Evolutionary conservation across 2,329 filamentous ascomycete species (phyloP).

Genomic region (Diaporthe sp.): DNA sequence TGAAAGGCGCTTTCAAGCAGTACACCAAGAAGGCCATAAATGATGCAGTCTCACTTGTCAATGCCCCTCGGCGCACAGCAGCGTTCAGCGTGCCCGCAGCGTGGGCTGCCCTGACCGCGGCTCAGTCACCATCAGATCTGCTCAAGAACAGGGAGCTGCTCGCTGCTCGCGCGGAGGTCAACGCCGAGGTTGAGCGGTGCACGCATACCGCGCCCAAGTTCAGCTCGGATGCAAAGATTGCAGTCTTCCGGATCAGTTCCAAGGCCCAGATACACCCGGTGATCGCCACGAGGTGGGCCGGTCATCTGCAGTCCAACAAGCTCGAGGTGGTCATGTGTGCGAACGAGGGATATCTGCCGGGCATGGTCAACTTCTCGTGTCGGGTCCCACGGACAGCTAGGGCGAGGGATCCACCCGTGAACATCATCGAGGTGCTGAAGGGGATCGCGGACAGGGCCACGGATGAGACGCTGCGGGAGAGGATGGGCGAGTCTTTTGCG

Average conservation of each 20-base stretch:
- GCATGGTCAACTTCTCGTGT: constrained; percentile 76
- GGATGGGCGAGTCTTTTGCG: constrained; percentile 74
- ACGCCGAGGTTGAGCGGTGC: constrained; percentile 70
- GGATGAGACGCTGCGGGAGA: constrained; percentile 54
- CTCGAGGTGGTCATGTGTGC: constrained; percentile 75
- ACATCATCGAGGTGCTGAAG: constrained; percentile 72
- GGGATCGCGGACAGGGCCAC: constrained; percentile 60
- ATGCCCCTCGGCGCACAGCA: constrained; percentile 73
- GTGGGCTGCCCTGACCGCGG: constrained; percentile 69
- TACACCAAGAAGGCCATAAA: constrained; percentile 74
- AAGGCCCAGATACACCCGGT: constrained; percentile 74
- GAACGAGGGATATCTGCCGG: constrained; percentile 74
- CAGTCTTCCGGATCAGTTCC: constrained; percentile 72
- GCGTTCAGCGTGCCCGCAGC: constrained; percentile 71
- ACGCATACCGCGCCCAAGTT: constrained; percentile 74
- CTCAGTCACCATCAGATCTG: constrained; percentile 64
- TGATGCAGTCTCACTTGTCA: constrained; percentile 72
- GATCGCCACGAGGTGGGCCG: constrained; percentile 76
- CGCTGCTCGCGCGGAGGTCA: constrained; percentile 69
- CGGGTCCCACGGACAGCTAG: constrained; percentile 69
- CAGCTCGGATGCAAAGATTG: constrained; percentile 71
- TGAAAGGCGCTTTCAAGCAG: constrained; percentile 69
- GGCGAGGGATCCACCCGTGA: constrained; percentile 65
- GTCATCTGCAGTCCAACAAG: constrained; percentile 67
- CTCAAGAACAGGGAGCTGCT: constrained; percentile 61